Percentiles rank a stretch among this genome's conserved stretches.
These are phyloP conservation scores for Zymoseptoria ardabiliae DNA, from an alignment of 2,329 filamentous ascomycete genomes.

Conservation along the genomic window DNA sequence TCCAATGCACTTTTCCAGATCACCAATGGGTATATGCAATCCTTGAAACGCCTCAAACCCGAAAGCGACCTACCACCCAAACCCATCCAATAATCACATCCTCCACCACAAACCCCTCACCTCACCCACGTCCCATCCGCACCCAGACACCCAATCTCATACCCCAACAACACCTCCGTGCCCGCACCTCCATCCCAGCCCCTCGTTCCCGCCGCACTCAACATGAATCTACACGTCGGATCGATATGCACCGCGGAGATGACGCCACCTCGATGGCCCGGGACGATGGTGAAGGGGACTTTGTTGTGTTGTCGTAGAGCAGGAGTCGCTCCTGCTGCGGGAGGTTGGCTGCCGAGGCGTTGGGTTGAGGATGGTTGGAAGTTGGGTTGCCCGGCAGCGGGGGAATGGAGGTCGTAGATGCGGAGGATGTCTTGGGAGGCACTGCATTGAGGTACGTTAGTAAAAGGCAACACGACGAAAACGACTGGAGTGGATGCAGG, in stretches of 20 bases:
- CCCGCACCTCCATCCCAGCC: constrained; percentile 76
- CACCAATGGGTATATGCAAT: not conserved
- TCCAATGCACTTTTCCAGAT: not conserved
- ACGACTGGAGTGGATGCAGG: too few species aligned
- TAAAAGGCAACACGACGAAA: too few species aligned
- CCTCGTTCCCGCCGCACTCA: constrained; percentile 82
- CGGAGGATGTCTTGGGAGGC: constrained; percentile 90
- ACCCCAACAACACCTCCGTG: constrained; percentile 88
- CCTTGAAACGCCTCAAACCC: not conserved
- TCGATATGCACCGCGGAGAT: constrained; percentile 83
- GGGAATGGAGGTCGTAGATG: constrained; percentile 65
- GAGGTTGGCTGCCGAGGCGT: not conserved
- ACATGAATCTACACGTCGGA: constrained; percentile 80
- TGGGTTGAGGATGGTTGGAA: not conserved
- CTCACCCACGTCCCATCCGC: constrained; percentile 25
- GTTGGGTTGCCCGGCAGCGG: not conserved
- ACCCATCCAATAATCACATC: too few species aligned
- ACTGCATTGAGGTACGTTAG: constrained; percentile 37
- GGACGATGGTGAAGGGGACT: constrained; percentile 93
- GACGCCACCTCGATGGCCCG: constrained; percentile 80
- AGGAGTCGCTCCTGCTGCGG: constrained; percentile 37
- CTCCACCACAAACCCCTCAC: constrained; percentile 6
- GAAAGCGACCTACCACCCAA: too few species aligned
- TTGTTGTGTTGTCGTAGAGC: constrained; percentile 56
- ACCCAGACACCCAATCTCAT: constrained; percentile 60